A percentile compares a stretch with the other conserved stretches of the same genome.
phyloP scores from a whole-genome alignment of 2,329 filamentous ascomycete genomes.

The Diaporthe vaccinii region DNA sequence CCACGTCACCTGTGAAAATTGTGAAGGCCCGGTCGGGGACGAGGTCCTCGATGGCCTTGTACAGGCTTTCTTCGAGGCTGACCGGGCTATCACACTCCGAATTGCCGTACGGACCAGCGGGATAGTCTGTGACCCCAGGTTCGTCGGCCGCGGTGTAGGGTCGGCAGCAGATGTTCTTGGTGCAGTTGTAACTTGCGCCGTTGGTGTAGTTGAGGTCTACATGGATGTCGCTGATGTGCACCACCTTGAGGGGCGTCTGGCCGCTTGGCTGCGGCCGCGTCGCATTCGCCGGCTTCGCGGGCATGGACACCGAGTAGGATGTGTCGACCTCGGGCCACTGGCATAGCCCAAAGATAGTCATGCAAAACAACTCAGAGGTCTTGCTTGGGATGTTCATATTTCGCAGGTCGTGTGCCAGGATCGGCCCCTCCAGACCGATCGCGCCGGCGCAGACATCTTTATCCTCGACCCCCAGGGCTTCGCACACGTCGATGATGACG shows the following conservation, averaged over 20 bases:
- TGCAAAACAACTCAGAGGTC: slow-evolving; percentile 65
- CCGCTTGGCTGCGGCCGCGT: slow-evolving; percentile 58
- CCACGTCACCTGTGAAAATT: slow-evolving; percentile 72
- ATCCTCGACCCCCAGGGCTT: slow-evolving; percentile 58
- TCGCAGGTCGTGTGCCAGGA: slow-evolving; percentile 63
- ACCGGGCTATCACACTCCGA: slow-evolving; percentile 66
- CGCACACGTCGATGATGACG: slow-evolving; percentile 52
- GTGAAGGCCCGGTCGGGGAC: slow-evolving; percentile 64
- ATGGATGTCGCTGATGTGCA: slow-evolving; percentile 73
- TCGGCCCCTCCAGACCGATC: slow-evolving; percentile 65
- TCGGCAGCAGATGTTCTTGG: slow-evolving; percentile 72
- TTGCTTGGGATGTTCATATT: slow-evolving; percentile 62
- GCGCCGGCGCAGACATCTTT: slow-evolving; percentile 68
- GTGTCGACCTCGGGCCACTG: slow-evolving; percentile 59
- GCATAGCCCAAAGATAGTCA: slow-evolving; percentile 67
- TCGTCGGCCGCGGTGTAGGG: slow-evolving; percentile 61
- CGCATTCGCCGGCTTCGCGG: slow-evolving; percentile 52
- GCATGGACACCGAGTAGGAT: slow-evolving; percentile 60
- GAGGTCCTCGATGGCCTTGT: slow-evolving; percentile 61
- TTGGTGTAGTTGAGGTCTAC: slow-evolving; percentile 67
- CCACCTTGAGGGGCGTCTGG: slow-evolving; percentile 63
- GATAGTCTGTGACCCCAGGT: slow-evolving; percentile 61
- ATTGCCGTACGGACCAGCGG: slow-evolving; percentile 66
- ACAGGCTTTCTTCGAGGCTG: slow-evolving; percentile 67
- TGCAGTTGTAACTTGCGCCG: slow-evolving; percentile 67